phyloP scores from a whole-genome alignment of 805 yeast species.

The Candida awuae region DNA sequence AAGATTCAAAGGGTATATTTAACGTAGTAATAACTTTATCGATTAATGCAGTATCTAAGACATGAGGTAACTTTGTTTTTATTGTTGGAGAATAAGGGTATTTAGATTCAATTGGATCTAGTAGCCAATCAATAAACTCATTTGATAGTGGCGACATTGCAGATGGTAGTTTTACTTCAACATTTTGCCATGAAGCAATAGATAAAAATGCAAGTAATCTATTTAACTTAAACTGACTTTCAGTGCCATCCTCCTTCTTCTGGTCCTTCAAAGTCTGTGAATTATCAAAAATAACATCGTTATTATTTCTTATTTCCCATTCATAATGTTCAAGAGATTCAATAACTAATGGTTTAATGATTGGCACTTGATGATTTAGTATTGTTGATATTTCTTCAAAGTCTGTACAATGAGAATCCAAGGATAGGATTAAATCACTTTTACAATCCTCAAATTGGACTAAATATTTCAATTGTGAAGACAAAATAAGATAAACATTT shows the following conservation, averaged over 20 bases:
- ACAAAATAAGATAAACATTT: conserved; percentile 36
- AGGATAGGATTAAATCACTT: conserved; percentile 39
- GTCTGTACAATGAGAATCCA: conserved; percentile 33
- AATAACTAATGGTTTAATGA: conserved; percentile 37
- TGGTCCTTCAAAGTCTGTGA: background rate
- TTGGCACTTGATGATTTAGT: conserved; percentile 28
- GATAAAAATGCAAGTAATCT: conserved; percentile 17
- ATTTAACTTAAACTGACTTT: conserved; percentile 9
- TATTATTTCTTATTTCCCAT: conserved; percentile 13
- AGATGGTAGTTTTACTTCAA: conserved; percentile 10
- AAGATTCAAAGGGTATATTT: conserved; percentile 7
- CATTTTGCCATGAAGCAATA: conserved; percentile 14
- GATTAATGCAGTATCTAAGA: conserved; percentile 9
- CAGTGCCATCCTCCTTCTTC: background rate
- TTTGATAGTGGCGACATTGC: conserved; percentile 14
- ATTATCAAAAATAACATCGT: background rate
- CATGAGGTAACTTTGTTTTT: conserved; percentile 9
- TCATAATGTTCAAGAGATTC: conserved; percentile 40
- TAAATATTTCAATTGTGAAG: conserved; percentile 36
- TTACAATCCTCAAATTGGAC: conserved; percentile 28
- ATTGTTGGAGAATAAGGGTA: conserved; percentile 15
- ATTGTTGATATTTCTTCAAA: conserved; percentile 9
- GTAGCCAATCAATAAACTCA: conserved; percentile 26
- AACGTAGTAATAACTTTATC: conserved; percentile 17
- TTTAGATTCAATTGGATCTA: conserved; percentile 13